Percentiles rank a stretch among this genome's conserved stretches.
These are phyloP conservation scores for Phoma sp. DNA, from an alignment of 2,329 filamentous ascomycete genomes.

Conservation along the genomic window DNA sequence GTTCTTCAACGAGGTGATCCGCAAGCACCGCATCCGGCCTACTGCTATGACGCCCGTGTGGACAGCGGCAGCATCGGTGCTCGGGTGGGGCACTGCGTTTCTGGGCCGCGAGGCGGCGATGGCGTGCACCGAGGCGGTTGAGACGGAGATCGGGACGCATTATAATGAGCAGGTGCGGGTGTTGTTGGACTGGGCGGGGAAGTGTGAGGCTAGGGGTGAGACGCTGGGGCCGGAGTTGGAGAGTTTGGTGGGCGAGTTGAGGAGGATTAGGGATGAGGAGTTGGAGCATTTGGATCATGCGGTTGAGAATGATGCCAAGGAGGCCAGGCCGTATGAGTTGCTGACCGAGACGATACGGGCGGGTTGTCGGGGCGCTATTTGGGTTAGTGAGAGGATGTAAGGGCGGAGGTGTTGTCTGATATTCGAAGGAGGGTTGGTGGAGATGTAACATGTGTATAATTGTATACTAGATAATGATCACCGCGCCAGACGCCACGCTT, in stretches of 20 bases:
- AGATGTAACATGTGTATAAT: neutral
- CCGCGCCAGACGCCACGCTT: neutral
- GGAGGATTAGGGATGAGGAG: slow-evolving; percentile 91
- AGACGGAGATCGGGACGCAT: slow-evolving; percentile 95
- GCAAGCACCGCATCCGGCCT: slow-evolving; percentile 86
- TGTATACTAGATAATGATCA: neutral
- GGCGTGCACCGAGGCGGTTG: slow-evolving; percentile 97
- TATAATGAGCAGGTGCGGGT: slow-evolving; percentile 91
- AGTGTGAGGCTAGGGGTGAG: slow-evolving; percentile 78
- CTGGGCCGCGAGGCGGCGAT: slow-evolving; percentile 94
- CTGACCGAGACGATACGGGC: slow-evolving; percentile 84
- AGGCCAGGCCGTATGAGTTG: slow-evolving; percentile 87
- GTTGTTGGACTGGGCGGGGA: slow-evolving; percentile 78
- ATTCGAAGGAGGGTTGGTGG: neutral
- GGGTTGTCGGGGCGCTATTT: slow-evolving; percentile 92
- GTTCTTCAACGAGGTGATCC: slow-evolving; percentile 83
- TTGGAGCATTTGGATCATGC: slow-evolving; percentile 96
- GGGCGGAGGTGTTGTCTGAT: neutral
- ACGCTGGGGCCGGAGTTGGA: slow-evolving; percentile 79
- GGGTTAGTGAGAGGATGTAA: slow-evolving; percentile 78
- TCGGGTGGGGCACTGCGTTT: slow-evolving; percentile 89
- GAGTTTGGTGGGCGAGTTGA: slow-evolving; percentile 73
- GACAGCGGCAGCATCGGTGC: slow-evolving; percentile 76
- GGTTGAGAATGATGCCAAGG: slow-evolving; percentile 88
- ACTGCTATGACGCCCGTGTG: slow-evolving; percentile 93